Evolutionary conservation across 2,329 filamentous ascomycete genomes (phyloP), one percentile per base, ranked within the genome.

Genomic region (Hypomyces rosellus): DNA sequence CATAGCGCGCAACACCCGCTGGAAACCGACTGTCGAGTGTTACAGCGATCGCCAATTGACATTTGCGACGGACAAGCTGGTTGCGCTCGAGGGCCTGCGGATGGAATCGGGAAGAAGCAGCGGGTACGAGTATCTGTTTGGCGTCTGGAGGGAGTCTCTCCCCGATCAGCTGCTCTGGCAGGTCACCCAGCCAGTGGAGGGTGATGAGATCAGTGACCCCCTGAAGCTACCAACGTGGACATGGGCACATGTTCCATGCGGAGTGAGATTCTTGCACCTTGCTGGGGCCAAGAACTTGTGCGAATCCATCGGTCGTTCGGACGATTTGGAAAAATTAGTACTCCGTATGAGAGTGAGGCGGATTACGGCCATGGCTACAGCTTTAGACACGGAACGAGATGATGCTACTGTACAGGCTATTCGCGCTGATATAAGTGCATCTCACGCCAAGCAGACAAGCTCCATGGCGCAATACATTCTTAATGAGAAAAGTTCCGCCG

Each of bases 91-190:
- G 34, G 54, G 54, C 2, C 39, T 56, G 44, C 53, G 53, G 5
- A 43, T 34, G 6, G 52, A 55, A 22, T 37, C 50, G 50, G 48
- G 50, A 25, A 53, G 40, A 18, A 54, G 34, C 11, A 48, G 36
- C n/a, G 50, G 50, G 3, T 49, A 50, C 14, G 45, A 45, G 33
- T 56, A 55, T 39, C 36, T 46, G 4, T 45, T 41, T 49, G 54
- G 54, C 5, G 42, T 56, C 11, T 56, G 54, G 54, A 50, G 39
- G 20, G 54, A 55, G 34, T 44, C 44, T 46, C 48, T 56, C 25
- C 54, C 54, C 2, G 49, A 56, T 37, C 54, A 56, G 39, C 18
- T 56, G 14, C 46, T 57, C 34, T 57, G 55, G 55, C 55, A 57
- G 34, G 53, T 54, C 3, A 49, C 49, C 2, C 34, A 43, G 15